These are phyloP conservation scores for Colletotrichum sp. DNA, from an alignment of 2,329 filamentous ascomycete species.

Conservation along the genomic window DNA sequence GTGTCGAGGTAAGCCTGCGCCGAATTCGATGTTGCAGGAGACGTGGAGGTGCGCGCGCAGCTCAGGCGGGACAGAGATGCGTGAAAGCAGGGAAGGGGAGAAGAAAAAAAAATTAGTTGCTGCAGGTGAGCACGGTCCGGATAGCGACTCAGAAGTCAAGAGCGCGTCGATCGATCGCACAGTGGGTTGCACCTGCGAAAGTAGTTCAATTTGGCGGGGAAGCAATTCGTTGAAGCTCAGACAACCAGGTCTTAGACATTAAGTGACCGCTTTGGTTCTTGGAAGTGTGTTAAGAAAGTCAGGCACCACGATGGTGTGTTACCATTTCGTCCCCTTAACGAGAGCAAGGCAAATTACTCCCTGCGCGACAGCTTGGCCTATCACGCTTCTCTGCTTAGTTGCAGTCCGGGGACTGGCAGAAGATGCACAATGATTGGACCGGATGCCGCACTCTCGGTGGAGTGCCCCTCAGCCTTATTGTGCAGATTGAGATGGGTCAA, in stretches of 20 bases:
- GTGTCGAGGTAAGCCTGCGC: neutral
- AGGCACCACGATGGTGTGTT: neutral
- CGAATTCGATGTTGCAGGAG: neutral
- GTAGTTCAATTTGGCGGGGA: neutral
- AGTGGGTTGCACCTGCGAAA: neutral
- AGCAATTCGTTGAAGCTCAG: neutral
- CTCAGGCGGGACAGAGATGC: neutral
- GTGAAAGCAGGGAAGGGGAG: neutral
- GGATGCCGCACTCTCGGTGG: neutral
- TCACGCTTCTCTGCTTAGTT: neutral
- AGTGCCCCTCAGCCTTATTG: conserved; percentile 15
- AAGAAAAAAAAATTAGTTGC: conserved; percentile 1
- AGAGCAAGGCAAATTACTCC: neutral
- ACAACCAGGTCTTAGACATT: neutral
- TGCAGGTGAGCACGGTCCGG: conserved; percentile 5
- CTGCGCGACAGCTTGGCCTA: neutral
- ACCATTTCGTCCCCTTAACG: conserved; percentile 4
- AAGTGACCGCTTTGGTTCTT: neutral
- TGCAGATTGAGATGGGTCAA: neutral
- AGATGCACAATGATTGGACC: neutral
- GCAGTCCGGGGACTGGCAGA: neutral
- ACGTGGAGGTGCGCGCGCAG: neutral
- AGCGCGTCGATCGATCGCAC: neutral
- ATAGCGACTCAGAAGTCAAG: neutral
- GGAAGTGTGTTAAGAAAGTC: neutral